Base-by-base conservation (phyloP, 352 stramenopile species). In the Phytophthora capsici region DNA sequence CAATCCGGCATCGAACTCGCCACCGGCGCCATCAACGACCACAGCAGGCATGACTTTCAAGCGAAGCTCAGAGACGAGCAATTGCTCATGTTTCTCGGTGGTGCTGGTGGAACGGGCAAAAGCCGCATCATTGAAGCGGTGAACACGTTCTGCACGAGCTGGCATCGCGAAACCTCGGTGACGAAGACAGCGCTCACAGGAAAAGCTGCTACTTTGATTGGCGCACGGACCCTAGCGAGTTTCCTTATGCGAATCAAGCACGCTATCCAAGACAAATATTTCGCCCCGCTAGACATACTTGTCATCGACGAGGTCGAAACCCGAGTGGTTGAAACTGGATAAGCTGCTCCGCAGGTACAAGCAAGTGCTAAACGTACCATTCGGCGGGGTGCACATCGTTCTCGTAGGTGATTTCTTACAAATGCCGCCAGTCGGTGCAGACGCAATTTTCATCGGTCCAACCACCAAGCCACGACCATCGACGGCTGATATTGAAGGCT, bases 351-450 rank as follows among this genome's bases (percentile, higher is more conserved):
- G 19, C 1, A 6, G 13, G 2, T 45, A 45, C 10, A 52, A 22
- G 47, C 6, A 46, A 5, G 16, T 52, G 2, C 3, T 10, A 1
- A 16, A 17, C 16, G 25, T 65, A 2, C 37, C 37, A 32, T 65
- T 65, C n/a, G 57, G 57, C 6, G 46, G 46, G 0, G 5, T 52
- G 13, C 40, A 65, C 26, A 16, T 57, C 3, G 45, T 57, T 10
- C 25, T 64, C 5, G 56, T 52, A 16, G 45, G 56, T 6, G 46
- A 57, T 45, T 64, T 57, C 19, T n/a, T 52, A 5, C 56, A 57
- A 14, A 38, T 57, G 26, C 37, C 36, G 14, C 56, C 45, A 1
- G 56, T 64, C 2, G 25, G 17, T 4, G 16, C 56, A 1, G 57
- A 65, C 12, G 17, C 37, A 4, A 52, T 57, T 4, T 65, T 47